A percentile compares a stretch with the other conserved stretches of the same genome.
Conservation (phyloP, 179 eudicot genomes). For the Silene noctiflora region DNA sequence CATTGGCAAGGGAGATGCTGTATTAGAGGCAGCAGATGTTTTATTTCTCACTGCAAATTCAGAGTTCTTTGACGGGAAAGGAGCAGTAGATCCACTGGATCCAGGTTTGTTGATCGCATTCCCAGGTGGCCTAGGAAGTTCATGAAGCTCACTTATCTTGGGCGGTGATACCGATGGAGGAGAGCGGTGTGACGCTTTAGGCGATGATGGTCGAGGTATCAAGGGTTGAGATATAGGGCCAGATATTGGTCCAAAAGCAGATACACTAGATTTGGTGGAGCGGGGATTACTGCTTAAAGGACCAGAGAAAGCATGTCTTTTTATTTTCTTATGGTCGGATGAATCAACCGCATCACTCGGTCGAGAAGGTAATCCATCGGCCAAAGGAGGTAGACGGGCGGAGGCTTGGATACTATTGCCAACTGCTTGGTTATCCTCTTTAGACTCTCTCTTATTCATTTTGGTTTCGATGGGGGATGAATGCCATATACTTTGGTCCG, state of each 20-base stretch:
- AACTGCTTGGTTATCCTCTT: slow-evolving; percentile 37
- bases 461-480: slow-evolving; percentile 60
- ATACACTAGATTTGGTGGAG: slow-evolving; percentile 37
- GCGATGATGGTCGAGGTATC: slow-evolving; percentile 44
- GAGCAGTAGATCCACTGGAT: slow-evolving; percentile 60
- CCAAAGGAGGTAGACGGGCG: slow-evolving; percentile 48
- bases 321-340: slow-evolving; percentile 51
- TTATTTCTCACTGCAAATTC: slow-evolving; percentile 53
- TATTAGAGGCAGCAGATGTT: slow-evolving; percentile 36
- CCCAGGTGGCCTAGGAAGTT: slow-evolving; percentile 96
- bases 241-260: slow-evolving; percentile 61
- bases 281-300: slow-evolving; percentile 67
- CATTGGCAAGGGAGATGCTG: slow-evolving; percentile 66
- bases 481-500: slow-evolving; percentile 49
- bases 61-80: slow-evolving; percentile 44
- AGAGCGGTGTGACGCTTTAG: slow-evolving; percentile 52
- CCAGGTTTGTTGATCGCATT: slow-evolving; percentile 45
- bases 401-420: slow-evolving; percentile 37
- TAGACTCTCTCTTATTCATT: slow-evolving; percentile 45
- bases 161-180: slow-evolving; percentile 76
- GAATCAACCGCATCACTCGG: slow-evolving; percentile 41
- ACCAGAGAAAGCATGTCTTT: slow-evolving; percentile 77
- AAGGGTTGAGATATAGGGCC: slow-evolving; percentile 46
- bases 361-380: slow-evolving; percentile 45
- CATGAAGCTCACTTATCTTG: slow-evolving; percentile 90